Conservation (phyloP, 2,329 filamentous ascomycete genomes). For the Ambrosiella cleistominuta region DNA sequence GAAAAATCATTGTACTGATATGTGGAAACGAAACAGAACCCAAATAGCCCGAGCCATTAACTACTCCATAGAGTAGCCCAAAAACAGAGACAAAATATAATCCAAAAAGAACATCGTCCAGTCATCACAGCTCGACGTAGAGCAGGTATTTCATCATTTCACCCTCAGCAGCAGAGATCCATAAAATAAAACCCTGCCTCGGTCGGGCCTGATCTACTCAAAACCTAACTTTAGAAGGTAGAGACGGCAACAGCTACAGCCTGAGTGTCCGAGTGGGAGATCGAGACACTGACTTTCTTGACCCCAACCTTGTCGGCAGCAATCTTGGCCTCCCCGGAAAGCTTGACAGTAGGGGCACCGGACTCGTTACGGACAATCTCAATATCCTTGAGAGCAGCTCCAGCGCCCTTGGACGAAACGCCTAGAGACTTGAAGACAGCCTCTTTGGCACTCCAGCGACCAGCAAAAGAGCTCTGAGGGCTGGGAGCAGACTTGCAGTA, state of each 20-base stretch:
- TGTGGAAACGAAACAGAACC: neutral
- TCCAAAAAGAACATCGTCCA: neutral
- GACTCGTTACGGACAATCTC: slow-evolving; percentile 70
- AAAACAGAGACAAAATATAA: slow-evolving; percentile 11
- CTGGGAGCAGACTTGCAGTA: slow-evolving; percentile 71
- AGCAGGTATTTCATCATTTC: neutral
- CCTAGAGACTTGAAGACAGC: slow-evolving; percentile 96
- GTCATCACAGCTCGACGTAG: slow-evolving; percentile 10
- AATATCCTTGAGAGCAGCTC: slow-evolving; percentile 83
- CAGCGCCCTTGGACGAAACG: slow-evolving; percentile 70
- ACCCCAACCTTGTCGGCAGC: slow-evolving; percentile 77
- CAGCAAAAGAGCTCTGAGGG: slow-evolving; percentile 81
- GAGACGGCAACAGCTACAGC: slow-evolving; percentile 88
- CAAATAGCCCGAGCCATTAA: neutral
- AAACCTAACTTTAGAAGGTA: slow-evolving; percentile 38
- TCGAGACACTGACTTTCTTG: slow-evolving; percentile 78
- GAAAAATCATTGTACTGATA: neutral
- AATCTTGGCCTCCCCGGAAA: slow-evolving; percentile 67
- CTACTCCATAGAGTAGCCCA: neutral
- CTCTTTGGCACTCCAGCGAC: slow-evolving; percentile 94
- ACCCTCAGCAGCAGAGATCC: neutral
- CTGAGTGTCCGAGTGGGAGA: slow-evolving; percentile 88
- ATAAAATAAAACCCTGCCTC: neutral
- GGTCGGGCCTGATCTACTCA: neutral
- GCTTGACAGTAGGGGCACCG: slow-evolving; percentile 70